These are phyloP conservation scores for Pythium chondricola DNA, from an alignment of 352 stramenopile species.

Conservation along the genomic window DNA sequence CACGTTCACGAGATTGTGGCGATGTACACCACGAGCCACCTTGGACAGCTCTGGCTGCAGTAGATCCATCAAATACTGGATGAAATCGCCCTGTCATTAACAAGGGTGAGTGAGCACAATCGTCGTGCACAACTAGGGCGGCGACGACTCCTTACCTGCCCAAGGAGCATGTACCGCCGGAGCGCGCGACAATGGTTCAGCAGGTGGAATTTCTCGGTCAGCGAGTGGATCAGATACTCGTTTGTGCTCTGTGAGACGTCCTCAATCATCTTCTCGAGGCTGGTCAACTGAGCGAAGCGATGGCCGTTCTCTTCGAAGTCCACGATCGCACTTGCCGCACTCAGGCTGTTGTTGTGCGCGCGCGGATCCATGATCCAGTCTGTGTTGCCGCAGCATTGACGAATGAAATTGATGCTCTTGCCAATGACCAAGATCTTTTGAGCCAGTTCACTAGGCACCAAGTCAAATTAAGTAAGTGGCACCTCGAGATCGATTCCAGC, in stretches of 20 bases:
- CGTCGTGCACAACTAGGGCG: neutral
- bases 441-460: constrained; percentile 70
- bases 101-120: constrained; percentile 8
- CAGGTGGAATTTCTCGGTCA: constrained; percentile 92
- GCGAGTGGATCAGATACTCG: constrained; percentile 86
- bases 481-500: too few relatives aligned
- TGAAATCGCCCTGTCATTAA: constrained; percentile 90
- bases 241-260: constrained; percentile 80
- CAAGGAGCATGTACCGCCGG: constrained; percentile 97
- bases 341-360: constrained; percentile 24
- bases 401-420: constrained; percentile 99
- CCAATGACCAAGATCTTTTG: constrained; percentile 94
- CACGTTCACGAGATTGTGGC: constrained; percentile 92
- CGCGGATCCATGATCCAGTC: constrained; percentile 75
- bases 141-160: constrained; percentile 63
- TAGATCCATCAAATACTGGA: constrained; percentile 95
- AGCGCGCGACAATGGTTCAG: constrained; percentile 93
- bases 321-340: constrained; percentile 26
- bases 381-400: constrained; percentile 89
- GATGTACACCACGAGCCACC: constrained; percentile 88
- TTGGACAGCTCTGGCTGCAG: constrained; percentile 89
- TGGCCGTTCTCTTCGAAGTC: constrained; percentile 50
- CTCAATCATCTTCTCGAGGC: constrained; percentile 72
- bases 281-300: constrained; percentile 65
- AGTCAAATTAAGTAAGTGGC: neutral